Evolutionary conservation across 495 filamentous ascomycete genomes (phyloP).

Genomic region (Oidiodendron maius): DNA sequence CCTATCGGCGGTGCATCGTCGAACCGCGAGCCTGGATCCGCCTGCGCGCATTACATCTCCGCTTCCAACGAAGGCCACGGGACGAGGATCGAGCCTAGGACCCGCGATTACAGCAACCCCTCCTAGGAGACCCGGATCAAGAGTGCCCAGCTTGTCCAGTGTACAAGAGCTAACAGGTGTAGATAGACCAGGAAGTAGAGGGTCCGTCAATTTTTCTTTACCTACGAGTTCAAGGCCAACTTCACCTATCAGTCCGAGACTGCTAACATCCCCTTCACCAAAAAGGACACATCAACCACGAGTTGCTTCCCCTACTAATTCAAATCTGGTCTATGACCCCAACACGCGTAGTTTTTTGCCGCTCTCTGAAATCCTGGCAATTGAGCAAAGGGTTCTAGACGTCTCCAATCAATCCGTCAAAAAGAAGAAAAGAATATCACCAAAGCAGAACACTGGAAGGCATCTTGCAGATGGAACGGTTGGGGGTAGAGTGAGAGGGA

Average conservation of each 20-base stretch:
- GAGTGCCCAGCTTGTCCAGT: constrained; percentile 16
- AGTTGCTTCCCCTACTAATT: constrained; percentile 17
- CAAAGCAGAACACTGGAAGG: constrained; percentile 36
- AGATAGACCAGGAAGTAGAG: constrained; percentile 54
- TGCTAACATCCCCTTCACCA: constrained; percentile 23
- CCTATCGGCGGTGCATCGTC: constrained; percentile 28
- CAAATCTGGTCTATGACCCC: constrained; percentile 48
- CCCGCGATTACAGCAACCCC: constrained; percentile 4
- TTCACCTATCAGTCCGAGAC: constrained; percentile 15
- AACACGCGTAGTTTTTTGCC: constrained; percentile 51
- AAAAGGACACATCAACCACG: constrained; percentile 16
- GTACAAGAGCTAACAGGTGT: constrained; percentile 21
- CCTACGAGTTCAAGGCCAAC: constrained; percentile 50
- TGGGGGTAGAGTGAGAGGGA: constrained; percentile 29
- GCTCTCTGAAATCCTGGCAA: constrained; percentile 26
- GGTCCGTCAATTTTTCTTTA: constrained; percentile 82
- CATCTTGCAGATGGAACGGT: constrained; percentile 32
- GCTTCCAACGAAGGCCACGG: constrained; percentile 30
- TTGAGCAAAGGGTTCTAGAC: constrained; percentile 36
- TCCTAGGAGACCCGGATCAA: constrained; percentile 14
- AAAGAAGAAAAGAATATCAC: constrained; percentile 45
- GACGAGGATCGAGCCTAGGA: constrained; percentile 40
- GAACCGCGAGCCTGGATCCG: constrained; percentile 51
- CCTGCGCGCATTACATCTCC: constrained; percentile 42
- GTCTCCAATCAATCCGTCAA: constrained; percentile 43